These are phyloP conservation scores for Thuja plicata DNA, from an alignment of 83 land plant species.

Conservation along the genomic window DNA sequence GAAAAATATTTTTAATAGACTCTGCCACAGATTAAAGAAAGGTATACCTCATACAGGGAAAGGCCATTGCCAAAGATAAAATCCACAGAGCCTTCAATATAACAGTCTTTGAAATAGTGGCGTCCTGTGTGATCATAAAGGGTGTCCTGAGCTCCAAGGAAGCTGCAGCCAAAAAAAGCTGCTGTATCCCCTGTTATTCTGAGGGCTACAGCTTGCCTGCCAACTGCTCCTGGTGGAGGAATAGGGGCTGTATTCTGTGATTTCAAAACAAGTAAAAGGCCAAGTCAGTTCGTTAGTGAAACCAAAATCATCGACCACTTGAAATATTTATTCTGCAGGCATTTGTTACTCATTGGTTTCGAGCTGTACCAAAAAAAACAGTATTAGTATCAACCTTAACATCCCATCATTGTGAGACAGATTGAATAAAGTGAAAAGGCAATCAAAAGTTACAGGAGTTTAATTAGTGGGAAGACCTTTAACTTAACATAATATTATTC, in stretches of 20 bases:
- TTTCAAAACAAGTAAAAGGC: background rate
- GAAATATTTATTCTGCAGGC: too few species aligned
- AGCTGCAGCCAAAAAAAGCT: conserved; percentile 20
- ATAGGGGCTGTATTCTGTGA: conserved; percentile 24
- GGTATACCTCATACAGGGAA: conserved; percentile 20
- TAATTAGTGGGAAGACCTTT: too few species aligned
- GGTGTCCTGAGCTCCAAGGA: conserved; percentile 25
- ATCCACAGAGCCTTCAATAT: conserved; percentile 26
- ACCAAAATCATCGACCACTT: too few species aligned
- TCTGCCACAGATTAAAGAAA: too few species aligned
- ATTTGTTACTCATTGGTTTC: too few species aligned
- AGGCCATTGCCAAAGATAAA: conserved; percentile 24
- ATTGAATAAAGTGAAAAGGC: too few species aligned
- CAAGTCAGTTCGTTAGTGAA: background rate
- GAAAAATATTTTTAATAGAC: too few species aligned
- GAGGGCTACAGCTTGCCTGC: conserved; percentile 21
- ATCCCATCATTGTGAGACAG: too few species aligned
- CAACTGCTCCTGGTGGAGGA: conserved; percentile 18
- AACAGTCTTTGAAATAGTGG: conserved; percentile 25
- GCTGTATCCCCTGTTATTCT: conserved; percentile 23
- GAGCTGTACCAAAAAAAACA: too few species aligned
- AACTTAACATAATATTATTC: too few species aligned
- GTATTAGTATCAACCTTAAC: too few species aligned
- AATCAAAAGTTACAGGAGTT: too few species aligned
- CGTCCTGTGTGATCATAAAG: conserved; percentile 23